Percentiles rank a stretch among this genome's conserved stretches.
Conservation (phyloP, 768 basidiomycete genomes). For the Podaxis pistillaris region DNA sequence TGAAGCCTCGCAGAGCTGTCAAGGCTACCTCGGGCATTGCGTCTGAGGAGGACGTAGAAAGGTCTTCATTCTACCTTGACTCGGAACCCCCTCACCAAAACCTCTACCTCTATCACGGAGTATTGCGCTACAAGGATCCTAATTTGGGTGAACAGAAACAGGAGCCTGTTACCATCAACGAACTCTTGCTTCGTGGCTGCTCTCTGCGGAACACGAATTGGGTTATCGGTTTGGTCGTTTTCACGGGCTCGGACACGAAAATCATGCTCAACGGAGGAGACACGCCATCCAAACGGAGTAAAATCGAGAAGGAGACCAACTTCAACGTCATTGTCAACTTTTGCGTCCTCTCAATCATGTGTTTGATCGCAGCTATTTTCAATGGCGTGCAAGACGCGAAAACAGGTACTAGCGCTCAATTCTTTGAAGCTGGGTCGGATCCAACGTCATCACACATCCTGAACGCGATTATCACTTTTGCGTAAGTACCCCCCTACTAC, state of each 20-base stretch:
- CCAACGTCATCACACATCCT: constrained; percentile 59
- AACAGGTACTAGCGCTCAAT: constrained; percentile 60
- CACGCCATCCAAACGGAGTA: constrained; percentile 94
- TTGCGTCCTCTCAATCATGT: constrained; percentile 72
- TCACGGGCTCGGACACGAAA: constrained; percentile 91
- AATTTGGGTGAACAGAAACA: constrained; percentile 49
- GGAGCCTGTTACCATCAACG: constrained; percentile 85
- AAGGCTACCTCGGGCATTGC: constrained; percentile 71
- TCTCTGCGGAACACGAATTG: constrained; percentile 86
- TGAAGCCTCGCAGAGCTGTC: constrained; percentile 81
- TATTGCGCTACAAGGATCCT: constrained; percentile 70
- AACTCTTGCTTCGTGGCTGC: constrained; percentile 89
- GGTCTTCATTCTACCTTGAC: constrained; percentile 83
- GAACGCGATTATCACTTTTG: constrained; percentile 87
- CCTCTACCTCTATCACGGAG: constrained; percentile 86
- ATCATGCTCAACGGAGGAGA: constrained; percentile 91
- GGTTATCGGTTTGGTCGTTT: constrained; percentile 92
- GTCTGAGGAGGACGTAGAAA: constrained; percentile 89
- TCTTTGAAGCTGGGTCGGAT: constrained; percentile 69
- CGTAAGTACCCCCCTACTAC: constrained; percentile 49
- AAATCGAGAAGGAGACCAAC: constrained; percentile 98
- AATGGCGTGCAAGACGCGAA: constrained; percentile 69
- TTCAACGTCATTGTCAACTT: constrained; percentile 98
- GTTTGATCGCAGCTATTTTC: constrained; percentile 69
- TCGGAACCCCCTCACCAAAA: constrained; percentile 94